A percentile compares a stretch with the other conserved stretches of the same genome.
phyloP scores from a whole-genome alignment of 2,329 filamentous ascomycete genomes.

The Arthroderma sp. region DNA sequence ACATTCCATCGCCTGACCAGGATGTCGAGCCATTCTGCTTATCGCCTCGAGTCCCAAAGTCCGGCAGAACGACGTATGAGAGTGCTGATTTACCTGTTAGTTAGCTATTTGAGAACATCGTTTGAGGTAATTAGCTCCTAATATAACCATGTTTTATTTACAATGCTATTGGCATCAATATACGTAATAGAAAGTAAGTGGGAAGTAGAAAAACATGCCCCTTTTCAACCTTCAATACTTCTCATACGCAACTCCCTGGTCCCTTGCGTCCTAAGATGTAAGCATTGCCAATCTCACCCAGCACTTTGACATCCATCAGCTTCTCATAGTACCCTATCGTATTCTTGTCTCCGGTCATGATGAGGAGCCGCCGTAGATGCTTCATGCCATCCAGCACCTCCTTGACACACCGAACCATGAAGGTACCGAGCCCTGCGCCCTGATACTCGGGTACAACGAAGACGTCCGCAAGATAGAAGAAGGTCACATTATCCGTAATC shows the following conservation, averaged over 20 bases:
- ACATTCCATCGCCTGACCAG: too few relatives aligned
- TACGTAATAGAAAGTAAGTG: too few relatives aligned
- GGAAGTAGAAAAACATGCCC: too few relatives aligned
- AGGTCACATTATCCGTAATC: constrained; percentile 58
- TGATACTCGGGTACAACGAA: constrained; percentile 52
- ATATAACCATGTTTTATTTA: too few relatives aligned
- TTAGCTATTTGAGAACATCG: too few relatives aligned
- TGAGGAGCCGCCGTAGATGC: constrained; percentile 46
- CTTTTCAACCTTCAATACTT: too few relatives aligned
- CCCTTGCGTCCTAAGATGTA: constrained; percentile 11
- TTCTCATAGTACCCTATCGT: constrained; percentile 12
- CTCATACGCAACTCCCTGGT: constrained; percentile 2
- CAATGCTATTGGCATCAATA: too few relatives aligned
- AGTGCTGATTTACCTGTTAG: too few relatives aligned
- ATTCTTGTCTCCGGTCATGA: constrained; percentile 23
- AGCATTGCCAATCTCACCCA: constrained; percentile 7
- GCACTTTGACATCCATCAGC: constrained; percentile 11
- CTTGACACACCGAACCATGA: constrained; percentile 51
- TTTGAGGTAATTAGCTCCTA: too few relatives aligned
- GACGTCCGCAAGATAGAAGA: constrained; percentile 59
- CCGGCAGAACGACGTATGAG: too few relatives aligned
- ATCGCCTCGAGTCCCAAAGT: too few relatives aligned
- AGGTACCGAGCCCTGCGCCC: constrained; percentile 50
- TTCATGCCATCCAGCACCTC: constrained; percentile 47
- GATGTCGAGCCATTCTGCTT: too few relatives aligned